Evolutionary conservation across 495 filamentous ascomycete species (phyloP), one percentile per base, ranked within the genome.

Genomic region (Choiromyces venosus): DNA sequence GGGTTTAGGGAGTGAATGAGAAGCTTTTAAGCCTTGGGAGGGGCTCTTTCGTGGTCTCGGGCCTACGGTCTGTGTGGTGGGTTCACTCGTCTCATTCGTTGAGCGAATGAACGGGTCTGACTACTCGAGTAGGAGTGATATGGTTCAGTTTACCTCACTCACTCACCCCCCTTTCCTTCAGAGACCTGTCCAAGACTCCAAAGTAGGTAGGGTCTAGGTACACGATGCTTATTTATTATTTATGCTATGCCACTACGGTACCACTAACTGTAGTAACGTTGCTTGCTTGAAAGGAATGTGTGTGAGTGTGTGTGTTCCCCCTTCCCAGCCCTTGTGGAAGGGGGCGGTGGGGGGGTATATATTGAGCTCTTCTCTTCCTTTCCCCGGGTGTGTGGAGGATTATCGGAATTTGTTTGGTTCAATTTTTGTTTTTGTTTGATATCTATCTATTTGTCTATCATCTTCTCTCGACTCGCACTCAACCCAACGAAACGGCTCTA

Each of bases 211-310:
- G n/a, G 52, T 61, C 25, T 33, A 61, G 52, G 52, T 61, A 61
- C 52, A 61, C 52, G 52, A 61, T 61, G 52, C 52, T 61, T 33
- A 61, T 61, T 61, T 61, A n/a, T n/a, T n/a, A n/a, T n/a, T n/a
- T n/a, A n/a, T n/a, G n/a, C n/a, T n/a, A 61, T 61, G 25, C 52
- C 33, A 18, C 52, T 14, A 33, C n/a, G n/a, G n/a, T n/a, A n/a
- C n/a, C n/a, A n/a, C n/a, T n/a, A n/a, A n/a, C 25, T 29, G 46
- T 52, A 6, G 46, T n/a, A n/a, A 1, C 21, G 25, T 29, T 14
- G 25, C 25, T 12, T n/a, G 19, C 19, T n/a, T 2, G 10, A n/a
- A 2, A 52, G 46, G 46, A 52, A 52, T 25, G 46, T 52, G 52
- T 61, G 52, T 56, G 25, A 6, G 52, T 61, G 25, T 61, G n/a